phyloP scores from a whole-genome alignment of 805 yeast species.

The Candida oleophila region DNA sequence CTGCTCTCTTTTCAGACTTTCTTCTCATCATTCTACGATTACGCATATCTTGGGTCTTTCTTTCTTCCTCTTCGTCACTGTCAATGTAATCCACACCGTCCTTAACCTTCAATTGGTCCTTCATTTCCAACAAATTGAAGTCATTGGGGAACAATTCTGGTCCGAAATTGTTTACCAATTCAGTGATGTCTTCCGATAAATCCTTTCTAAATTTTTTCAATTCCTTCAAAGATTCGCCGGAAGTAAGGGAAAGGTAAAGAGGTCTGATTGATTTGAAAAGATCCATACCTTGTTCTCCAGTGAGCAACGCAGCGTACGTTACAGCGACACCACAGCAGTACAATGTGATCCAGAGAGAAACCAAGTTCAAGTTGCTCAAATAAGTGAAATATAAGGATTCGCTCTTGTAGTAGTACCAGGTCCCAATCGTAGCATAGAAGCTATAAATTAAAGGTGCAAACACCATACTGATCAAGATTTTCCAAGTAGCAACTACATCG shows the following conservation, averaged over 20 bases:
- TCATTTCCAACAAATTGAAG: slow-evolving; percentile 57
- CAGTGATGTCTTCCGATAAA: slow-evolving; percentile 73
- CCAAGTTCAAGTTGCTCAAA: slow-evolving; percentile 21
- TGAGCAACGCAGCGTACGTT: slow-evolving; percentile 85
- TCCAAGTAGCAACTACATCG: slow-evolving; percentile 98
- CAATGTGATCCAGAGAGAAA: slow-evolving; percentile 44
- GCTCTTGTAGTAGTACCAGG: slow-evolving; percentile 28
- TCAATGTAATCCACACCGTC: slow-evolving; percentile 29
- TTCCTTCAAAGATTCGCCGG: slow-evolving; percentile 55
- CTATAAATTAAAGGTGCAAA: slow-evolving; percentile 84
- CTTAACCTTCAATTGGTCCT: slow-evolving; percentile 32
- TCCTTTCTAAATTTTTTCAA: slow-evolving; percentile 61
- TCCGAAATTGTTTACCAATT: slow-evolving; percentile 75
- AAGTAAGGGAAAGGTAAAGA: slow-evolving; percentile 60
- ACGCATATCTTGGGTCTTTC: slow-evolving; percentile 47
- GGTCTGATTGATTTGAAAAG: slow-evolving; percentile 81
- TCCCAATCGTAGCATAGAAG: slow-evolving; percentile 69
- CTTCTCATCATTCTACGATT: slow-evolving; percentile 38
- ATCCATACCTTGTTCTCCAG: slow-evolving; percentile 94
- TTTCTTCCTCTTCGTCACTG: slow-evolving; percentile 51
- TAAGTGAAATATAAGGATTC: slow-evolving; percentile 14
- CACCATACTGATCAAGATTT: slow-evolving; percentile 83
- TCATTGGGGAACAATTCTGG: slow-evolving; percentile 81
- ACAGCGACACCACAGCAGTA: slow-evolving; percentile 68
- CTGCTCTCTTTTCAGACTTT: slow-evolving; percentile 15